These are phyloP conservation scores for Neocatenulostroma microsporum DNA, from an alignment of 2,329 filamentous ascomycete genomes.

Conservation along the genomic window DNA sequence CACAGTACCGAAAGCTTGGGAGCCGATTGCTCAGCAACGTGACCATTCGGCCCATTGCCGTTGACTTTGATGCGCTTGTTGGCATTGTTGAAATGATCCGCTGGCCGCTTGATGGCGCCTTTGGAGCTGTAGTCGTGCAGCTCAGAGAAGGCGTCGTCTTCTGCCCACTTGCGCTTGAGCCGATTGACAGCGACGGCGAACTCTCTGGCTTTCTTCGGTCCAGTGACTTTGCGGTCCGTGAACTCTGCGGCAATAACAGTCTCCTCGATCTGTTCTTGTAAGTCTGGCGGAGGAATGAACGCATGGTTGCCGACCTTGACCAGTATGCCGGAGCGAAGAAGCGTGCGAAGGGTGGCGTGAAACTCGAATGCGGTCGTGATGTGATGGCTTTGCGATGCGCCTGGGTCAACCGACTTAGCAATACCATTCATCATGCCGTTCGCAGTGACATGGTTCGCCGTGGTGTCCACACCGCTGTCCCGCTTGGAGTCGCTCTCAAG, in stretches of 20 bases:
- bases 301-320: conserved; percentile 50
- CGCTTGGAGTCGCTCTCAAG: conserved; percentile 27
- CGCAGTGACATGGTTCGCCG: conserved; percentile 19
- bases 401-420: conserved; percentile 1
- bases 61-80: conserved; percentile 30
- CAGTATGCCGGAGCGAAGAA: conserved; percentile 60
- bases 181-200: conserved; percentile 51
- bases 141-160: conserved; percentile 31
- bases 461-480: conserved; percentile 20
- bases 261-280: conserved; percentile 52
- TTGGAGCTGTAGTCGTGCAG: conserved; percentile 20
- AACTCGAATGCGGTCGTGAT: conserved; percentile 34
- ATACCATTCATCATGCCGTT: conserved; percentile 16
- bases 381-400: conserved; percentile 8
- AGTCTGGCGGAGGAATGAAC: conserved; percentile 51
- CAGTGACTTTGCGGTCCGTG: conserved; percentile 46
- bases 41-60: conserved; percentile 25
- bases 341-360: conserved; percentile 36
- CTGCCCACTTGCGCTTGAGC: conserved; percentile 47
- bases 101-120: conserved; percentile 20
- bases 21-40: conserved; percentile 23
- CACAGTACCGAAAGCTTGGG: conserved; percentile 30
- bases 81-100: conserved; percentile 9
- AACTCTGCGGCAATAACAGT: conserved; percentile 51
- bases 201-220: conserved; percentile 59